These are phyloP conservation scores for Mrakia blollopis DNA, from an alignment of 768 basidiomycete species.

Conservation along the genomic window DNA sequence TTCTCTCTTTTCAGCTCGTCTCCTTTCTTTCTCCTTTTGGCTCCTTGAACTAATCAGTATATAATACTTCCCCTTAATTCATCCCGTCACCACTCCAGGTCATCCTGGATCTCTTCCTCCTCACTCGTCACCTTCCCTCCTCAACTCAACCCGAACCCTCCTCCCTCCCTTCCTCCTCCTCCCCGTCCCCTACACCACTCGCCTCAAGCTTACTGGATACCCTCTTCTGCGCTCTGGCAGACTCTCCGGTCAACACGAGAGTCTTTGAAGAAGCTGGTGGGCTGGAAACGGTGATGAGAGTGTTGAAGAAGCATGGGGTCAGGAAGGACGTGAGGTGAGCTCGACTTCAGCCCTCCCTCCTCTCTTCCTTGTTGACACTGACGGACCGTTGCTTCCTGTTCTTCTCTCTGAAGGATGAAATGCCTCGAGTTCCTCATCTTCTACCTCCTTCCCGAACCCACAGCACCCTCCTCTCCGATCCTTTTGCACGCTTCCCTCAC, in stretches of 20 bases:
- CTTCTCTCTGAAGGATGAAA: constrained; percentile 65
- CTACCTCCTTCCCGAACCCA: constrained; percentile 74
- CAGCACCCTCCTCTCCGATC: not conserved
- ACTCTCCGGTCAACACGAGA: constrained; percentile 67
- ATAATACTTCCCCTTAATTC: constrained; percentile 12
- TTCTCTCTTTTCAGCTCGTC: constrained; percentile 48
- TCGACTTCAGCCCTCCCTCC: not conserved
- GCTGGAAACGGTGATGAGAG: constrained; percentile 74
- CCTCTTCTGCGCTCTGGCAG: constrained; percentile 80
- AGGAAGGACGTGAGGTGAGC: constrained; percentile 77
- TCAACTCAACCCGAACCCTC: not conserved
- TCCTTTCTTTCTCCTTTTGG: constrained; percentile 51
- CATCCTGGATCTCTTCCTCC: constrained; percentile 24
- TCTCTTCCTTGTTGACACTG: too few species aligned
- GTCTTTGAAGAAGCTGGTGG: constrained; percentile 72
- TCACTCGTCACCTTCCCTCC: constrained; percentile 35
- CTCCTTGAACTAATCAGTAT: constrained; percentile 50
- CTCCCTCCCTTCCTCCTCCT: constrained; percentile 20
- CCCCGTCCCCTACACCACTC: constrained; percentile 48
- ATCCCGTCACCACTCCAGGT: constrained; percentile 4
- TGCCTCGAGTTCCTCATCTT: constrained; percentile 93
- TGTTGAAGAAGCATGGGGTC: constrained; percentile 77
- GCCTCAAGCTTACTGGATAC: constrained; percentile 76
- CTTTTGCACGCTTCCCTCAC: not conserved
- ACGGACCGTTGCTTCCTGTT: not conserved